phyloP scores from a whole-genome alignment of 805 yeast species.

The Schwanniomyces vanrijiae region DNA sequence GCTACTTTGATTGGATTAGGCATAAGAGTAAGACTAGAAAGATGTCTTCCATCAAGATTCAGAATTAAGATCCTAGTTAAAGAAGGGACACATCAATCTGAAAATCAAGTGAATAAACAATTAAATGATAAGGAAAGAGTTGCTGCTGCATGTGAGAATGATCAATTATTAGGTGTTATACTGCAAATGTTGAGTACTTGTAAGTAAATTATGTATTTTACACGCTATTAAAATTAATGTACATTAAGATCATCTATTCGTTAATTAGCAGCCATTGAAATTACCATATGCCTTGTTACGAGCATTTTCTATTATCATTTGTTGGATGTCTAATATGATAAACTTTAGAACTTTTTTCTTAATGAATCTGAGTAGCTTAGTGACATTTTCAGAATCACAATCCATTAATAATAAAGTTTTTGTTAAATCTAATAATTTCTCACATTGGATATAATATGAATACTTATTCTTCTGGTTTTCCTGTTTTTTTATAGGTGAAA shows the following conservation, averaged over 20 bases:
- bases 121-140: constrained; percentile 96
- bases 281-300: constrained; percentile 14
- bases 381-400: constrained; percentile 13
- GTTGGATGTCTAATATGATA: constrained; percentile 35
- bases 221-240: not conserved
- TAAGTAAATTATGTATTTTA: constrained; percentile 18
- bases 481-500: constrained; percentile 20
- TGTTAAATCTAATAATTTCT: constrained; percentile 15
- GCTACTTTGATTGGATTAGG: constrained; percentile 97
- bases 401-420: constrained; percentile 12
- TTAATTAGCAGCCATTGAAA: not conserved
- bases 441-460: constrained; percentile 34
- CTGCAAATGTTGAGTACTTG: constrained; percentile 91
- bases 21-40: constrained; percentile 83
- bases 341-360: constrained; percentile 34
- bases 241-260: not conserved
- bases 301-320: constrained; percentile 34
- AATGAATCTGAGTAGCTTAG: constrained; percentile 35
- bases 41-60: constrained; percentile 83
- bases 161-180: constrained; percentile 84
- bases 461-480: constrained; percentile 33
- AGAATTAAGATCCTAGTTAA: constrained; percentile 77
- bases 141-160: constrained; percentile 98
- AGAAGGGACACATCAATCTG: constrained; percentile 95
- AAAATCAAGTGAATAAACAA: constrained; percentile 93